Percentiles rank a stretch among this genome's conserved stretches.
Evolutionary conservation across 441 rosid genomes (phyloP).

Genomic region (Codiaeum variegatum): DNA sequence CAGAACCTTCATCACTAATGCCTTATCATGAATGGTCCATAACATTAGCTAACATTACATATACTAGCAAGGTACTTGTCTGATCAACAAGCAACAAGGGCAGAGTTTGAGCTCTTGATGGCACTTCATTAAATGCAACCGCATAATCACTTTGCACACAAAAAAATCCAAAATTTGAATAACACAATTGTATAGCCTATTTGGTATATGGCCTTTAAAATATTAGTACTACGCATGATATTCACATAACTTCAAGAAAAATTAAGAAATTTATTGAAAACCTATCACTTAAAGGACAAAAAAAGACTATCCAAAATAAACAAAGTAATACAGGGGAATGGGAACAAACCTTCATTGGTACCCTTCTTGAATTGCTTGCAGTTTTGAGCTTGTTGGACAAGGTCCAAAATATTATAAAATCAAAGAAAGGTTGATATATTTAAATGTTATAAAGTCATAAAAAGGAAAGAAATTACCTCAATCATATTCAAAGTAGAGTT

Average conservation of each 20-base stretch:
- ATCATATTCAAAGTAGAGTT: constrained; percentile 47
- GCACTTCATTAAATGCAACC: neutral
- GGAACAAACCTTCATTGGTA: constrained; percentile 71
- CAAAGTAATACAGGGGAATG: neutral
- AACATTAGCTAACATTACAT: neutral
- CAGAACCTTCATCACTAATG: neutral
- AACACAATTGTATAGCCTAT: too few relatives aligned
- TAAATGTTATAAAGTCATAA: too few relatives aligned
- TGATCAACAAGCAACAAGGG: neutral
- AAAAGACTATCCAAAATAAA: neutral
- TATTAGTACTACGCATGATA: too few relatives aligned
- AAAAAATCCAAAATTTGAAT: too few relatives aligned
- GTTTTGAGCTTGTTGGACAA: constrained; percentile 89
- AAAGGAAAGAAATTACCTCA: constrained; percentile 60
- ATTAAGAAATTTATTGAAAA: neutral
- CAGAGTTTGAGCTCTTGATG: neutral
- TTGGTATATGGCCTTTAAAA: too few relatives aligned
- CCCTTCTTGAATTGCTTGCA: constrained; percentile 97
- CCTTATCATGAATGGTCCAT: neutral
- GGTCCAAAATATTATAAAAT: constrained; percentile 60
- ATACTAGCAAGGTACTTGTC: neutral
- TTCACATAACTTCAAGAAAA: neutral
- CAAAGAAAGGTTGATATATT: too few relatives aligned
- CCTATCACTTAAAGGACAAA: neutral
- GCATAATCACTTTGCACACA: constrained; percentile 6